Base-by-base conservation (phyloP, 768 basidiomycete species). In the Suillus subalutaceus region DNA sequence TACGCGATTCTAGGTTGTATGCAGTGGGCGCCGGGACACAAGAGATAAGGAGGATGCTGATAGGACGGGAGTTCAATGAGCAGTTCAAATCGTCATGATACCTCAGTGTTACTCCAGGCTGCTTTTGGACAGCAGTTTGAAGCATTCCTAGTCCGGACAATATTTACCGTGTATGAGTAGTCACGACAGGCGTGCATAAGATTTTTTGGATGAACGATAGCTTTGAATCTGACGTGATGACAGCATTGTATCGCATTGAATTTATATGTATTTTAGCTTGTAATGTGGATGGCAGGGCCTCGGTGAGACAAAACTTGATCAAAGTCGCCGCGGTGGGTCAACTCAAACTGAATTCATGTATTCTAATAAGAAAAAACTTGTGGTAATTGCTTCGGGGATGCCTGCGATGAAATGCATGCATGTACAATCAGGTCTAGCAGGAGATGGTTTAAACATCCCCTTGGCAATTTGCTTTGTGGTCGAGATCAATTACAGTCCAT, bases 11-110 rank as follows among this genome's bases (percentile, higher is more conserved):
- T 18, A 82, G 94, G 69, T 78, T 98, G 52, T 98, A 97, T 75
- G 89, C 93, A 32, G 95, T 98, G 66, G 96, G 96, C 35, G 96
- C 96, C n/a, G 96, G 96, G 20, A 96, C 96, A 30, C 96, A 97
- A 76, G 96, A 97, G 81, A 96, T 97, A 63, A 81, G 96, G 69
- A 84, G 96, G 65, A 96, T 96, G 94, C 79, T 97, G 66, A 97
- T 97, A 65, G 96, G 96, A 40, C 83, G 96, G 67, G 96, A 94
- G 74, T 96, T 97, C 79, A 97, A 96, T 73, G 82, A 90, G 67
- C 84, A 92, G 73, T 80, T 87, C 68, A 76, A 75, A 70, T 71
- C 72, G 12, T 41, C 58, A 57, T 77, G 70, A 62, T 26, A 67
- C 30, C 30, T 30, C 38, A 18, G 30, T 18, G 38, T 0, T 35